phyloP scores from a whole-genome alignment of 2,329 filamentous ascomycete species.

The Cladosporium colombiae region DNA sequence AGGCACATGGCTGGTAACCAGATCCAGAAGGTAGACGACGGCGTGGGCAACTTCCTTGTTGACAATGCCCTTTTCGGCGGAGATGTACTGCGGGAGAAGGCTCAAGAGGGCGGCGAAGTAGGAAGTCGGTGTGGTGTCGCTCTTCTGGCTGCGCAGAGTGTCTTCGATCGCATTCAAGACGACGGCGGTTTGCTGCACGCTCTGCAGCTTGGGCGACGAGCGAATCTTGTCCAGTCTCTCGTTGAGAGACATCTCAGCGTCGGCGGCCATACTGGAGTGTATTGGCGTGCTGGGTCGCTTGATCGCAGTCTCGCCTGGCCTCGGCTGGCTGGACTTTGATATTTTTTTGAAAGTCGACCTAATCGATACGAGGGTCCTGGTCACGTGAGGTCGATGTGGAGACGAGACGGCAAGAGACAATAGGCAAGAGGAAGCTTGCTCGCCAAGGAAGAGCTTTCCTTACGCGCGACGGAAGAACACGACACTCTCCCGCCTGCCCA shows the following conservation, averaged over 20 bases:
- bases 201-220: conserved; percentile 86
- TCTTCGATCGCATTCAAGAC: conserved; percentile 91
- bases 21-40: conserved; percentile 92
- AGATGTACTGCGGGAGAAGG: conserved; percentile 76
- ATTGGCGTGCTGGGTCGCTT: conserved; percentile 14
- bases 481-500: conserved; percentile 12
- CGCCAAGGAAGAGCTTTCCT: conserved; percentile 7
- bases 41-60: conserved; percentile 83
- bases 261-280: conserved; percentile 16
- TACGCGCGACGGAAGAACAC: conserved; percentile 2
- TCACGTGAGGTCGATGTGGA: not conserved
- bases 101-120: conserved; percentile 96
- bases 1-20: conserved; percentile 82
- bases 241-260: conserved; percentile 60
- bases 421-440: too few species aligned
- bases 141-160: conserved; percentile 84
- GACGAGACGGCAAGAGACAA: not conserved
- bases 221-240: conserved; percentile 98
- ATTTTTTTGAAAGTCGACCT: conserved; percentile 16
- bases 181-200: conserved; percentile 85
- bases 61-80: conserved; percentile 60
- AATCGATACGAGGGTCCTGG: not conserved
- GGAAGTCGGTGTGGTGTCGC: conserved; percentile 78
- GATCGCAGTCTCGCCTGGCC: not conserved
- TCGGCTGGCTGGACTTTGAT: not conserved